These are phyloP conservation scores for Azolla pinnata DNA, from an alignment of 75 land plant genomes.

Conservation along the genomic window DNA sequence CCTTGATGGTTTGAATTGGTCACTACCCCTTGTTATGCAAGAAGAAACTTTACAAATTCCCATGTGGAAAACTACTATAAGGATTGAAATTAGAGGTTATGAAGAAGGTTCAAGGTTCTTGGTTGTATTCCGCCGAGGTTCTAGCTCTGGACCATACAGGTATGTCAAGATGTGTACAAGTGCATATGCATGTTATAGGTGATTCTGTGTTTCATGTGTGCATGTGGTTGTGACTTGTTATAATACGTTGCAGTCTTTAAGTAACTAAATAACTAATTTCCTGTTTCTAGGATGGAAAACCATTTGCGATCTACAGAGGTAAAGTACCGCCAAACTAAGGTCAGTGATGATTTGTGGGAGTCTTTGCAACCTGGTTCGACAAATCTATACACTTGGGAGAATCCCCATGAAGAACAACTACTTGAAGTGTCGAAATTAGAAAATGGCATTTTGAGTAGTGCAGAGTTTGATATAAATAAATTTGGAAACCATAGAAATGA, in stretches of 20 bases:
- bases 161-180: no score
- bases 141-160: slow-evolving; percentile 76
- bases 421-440: slow-evolving; percentile 41
- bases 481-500: slow-evolving; percentile 16
- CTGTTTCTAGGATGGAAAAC: slow-evolving; percentile 75
- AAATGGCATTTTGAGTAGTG: slow-evolving; percentile 9
- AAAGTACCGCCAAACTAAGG: slow-evolving; percentile 56
- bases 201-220: no score
- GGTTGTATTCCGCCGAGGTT: slow-evolving; percentile 69
- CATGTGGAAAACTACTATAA: slow-evolving; percentile 41
- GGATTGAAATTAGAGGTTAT: slow-evolving; percentile 81
- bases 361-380: slow-evolving; percentile 55
- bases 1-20: slow-evolving; percentile 74
- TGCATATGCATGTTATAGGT: no score
- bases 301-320: slow-evolving; percentile 34
- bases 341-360: slow-evolving; percentile 60
- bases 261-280: no score
- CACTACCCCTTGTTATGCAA: slow-evolving; percentile 54
- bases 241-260: no score
- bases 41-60: slow-evolving; percentile 59
- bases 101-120: slow-evolving; percentile 94
- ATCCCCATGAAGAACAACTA: slow-evolving; percentile 59
- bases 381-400: slow-evolving; percentile 63
- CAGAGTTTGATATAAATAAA: slow-evolving; percentile 39
- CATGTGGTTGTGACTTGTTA: no score